Evolutionary conservation across 768 basidiomycete genomes (phyloP).

Genomic region (Lepiota venenata): DNA sequence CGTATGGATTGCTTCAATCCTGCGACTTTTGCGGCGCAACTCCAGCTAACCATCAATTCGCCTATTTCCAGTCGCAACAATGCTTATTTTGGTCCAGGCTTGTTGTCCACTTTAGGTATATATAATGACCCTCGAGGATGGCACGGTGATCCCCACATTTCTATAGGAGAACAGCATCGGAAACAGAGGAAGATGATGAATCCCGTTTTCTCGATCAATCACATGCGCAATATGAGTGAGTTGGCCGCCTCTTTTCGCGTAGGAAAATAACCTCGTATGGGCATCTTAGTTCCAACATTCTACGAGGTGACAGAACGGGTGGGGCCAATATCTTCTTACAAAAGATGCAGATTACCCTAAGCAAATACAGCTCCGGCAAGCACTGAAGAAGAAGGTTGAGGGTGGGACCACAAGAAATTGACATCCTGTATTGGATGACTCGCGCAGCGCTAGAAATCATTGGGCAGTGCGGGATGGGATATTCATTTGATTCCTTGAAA

Average conservation of each 20-base stretch:
- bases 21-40: not conserved
- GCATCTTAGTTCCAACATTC: too few relatives aligned
- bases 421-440: conserved; percentile 32
- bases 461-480: conserved; percentile 44
- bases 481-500: conserved; percentile 37
- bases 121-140: too few relatives aligned
- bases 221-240: not conserved
- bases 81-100: conserved; percentile 16
- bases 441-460: conserved; percentile 46
- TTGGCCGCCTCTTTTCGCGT: not conserved
- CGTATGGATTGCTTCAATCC: conserved; percentile 13
- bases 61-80: not conserved
- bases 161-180: not conserved
- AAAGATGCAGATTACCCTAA: not conserved
- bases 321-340: too few relatives aligned
- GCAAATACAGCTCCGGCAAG: conserved; percentile 21
- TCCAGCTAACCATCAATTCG: too few relatives aligned
- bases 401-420: conserved; percentile 29
- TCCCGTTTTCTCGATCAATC: not conserved
- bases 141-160: too few relatives aligned
- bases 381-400: conserved; percentile 17
- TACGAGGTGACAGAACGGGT: too few relatives aligned
- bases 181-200: conserved; percentile 1
- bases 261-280: too few relatives aligned
- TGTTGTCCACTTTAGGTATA: conserved; percentile 18